phyloP scores from a whole-genome alignment of 371 early-diverging fungal species.

The Entomophthora muscae region DNA sequence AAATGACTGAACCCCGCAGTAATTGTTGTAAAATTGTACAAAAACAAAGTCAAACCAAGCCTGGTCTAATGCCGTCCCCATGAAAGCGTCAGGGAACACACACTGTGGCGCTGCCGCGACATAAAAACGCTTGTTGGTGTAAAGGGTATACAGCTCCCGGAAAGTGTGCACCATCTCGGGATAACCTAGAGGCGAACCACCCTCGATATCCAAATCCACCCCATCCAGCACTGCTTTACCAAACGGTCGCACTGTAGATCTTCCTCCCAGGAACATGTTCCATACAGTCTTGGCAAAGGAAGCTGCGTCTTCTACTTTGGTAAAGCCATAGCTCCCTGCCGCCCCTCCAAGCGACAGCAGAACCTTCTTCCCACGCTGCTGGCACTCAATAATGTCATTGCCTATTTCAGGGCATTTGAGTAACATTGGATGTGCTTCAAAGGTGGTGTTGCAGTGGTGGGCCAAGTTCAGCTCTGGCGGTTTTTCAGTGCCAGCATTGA shows the following conservation, averaged over 20 bases:
- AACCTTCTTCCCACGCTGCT: slow-evolving; percentile 34
- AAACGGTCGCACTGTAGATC: slow-evolving; percentile 31
- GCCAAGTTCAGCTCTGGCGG: slow-evolving; percentile 32
- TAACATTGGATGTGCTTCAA: slow-evolving; percentile 19
- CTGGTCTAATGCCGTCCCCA: slow-evolving; percentile 24
- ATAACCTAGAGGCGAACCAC: slow-evolving; percentile 31
- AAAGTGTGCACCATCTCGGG: slow-evolving; percentile 22
- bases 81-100: slow-evolving; percentile 31
- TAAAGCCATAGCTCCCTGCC: slow-evolving; percentile 35
- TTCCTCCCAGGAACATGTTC: slow-evolving; percentile 36
- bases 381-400: slow-evolving; percentile 39
- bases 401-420: slow-evolving; percentile 37
- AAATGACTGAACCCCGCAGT: slow-evolving; percentile 29
- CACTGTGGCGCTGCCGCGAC: slow-evolving; percentile 29
- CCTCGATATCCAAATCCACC: slow-evolving; percentile 53
- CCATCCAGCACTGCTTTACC: slow-evolving; percentile 40
- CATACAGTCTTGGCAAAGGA: slow-evolving; percentile 38
- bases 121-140: slow-evolving; percentile 12
- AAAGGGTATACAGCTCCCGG: slow-evolving; percentile 15
- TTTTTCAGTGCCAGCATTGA: slow-evolving; percentile 22
- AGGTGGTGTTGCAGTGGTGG: slow-evolving; percentile 28
- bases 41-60: slow-evolving; percentile 45
- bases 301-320: slow-evolving; percentile 21
- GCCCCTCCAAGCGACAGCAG: slow-evolving; percentile 51
- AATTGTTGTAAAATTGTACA: slow-evolving; percentile 56